Conservation (phyloP, 2,329 filamentous ascomycete genomes). For the Chaetomiaceae sp. region DNA sequence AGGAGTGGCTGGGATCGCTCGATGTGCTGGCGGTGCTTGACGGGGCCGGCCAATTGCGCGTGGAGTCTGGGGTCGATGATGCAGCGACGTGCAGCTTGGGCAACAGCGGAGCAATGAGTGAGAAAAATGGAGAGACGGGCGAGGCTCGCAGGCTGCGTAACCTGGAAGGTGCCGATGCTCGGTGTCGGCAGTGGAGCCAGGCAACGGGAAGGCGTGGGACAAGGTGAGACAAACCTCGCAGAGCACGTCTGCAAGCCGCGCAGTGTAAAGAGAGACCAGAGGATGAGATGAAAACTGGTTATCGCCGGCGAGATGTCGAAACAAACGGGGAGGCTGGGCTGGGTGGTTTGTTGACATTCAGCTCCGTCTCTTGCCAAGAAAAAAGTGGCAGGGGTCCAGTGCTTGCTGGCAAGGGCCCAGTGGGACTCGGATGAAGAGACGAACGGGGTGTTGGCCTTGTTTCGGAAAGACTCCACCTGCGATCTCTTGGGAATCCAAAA, state of each 20-base stretch:
- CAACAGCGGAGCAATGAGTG: conserved; percentile 17
- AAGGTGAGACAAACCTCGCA: neutral
- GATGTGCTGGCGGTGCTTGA: conserved; percentile 33
- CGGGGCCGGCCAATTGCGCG: conserved; percentile 28
- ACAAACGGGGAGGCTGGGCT: neutral
- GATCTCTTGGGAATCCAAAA: conserved; percentile 15
- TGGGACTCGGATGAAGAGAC: conserved; percentile 4
- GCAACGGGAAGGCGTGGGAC: neutral
- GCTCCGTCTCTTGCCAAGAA: conserved; percentile 20
- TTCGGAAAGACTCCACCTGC: conserved; percentile 10
- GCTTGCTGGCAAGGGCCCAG: neutral
- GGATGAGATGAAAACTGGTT: neutral
- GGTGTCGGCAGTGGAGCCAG: neutral
- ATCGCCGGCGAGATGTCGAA: conserved; percentile 4
- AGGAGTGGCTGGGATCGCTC: conserved; percentile 30
- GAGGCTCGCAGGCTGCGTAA: conserved; percentile 11
- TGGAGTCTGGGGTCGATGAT: conserved; percentile 23
- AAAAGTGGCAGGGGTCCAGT: conserved; percentile 1
- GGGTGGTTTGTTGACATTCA: conserved; percentile 26
- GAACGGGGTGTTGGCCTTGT: conserved; percentile 9
- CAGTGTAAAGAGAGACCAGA: neutral
- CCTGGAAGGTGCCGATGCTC: neutral
- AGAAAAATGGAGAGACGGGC: neutral
- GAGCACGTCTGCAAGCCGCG: neutral
- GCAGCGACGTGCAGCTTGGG: conserved; percentile 28